Percentiles rank a stretch among this genome's conserved stretches.
Evolutionary conservation across 2,329 filamentous ascomycete species (phyloP).

Genomic region (Apiospora pterosperma): DNA sequence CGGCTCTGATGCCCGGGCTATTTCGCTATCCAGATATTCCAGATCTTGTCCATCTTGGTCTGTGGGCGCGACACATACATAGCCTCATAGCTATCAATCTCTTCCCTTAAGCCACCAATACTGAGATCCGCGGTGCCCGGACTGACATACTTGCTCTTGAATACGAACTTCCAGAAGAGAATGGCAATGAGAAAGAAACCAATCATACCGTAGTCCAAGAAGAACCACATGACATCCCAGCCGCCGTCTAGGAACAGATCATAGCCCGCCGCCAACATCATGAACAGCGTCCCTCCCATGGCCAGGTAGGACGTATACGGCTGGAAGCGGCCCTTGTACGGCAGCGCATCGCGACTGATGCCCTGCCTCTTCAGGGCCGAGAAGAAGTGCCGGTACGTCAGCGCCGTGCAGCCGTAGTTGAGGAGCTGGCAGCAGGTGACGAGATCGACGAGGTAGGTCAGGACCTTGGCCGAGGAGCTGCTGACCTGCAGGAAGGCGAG

Average conservation of each 20-base stretch:
- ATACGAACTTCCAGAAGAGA: conserved; percentile 8
- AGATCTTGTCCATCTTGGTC: neutral
- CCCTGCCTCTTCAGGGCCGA: conserved; percentile 18
- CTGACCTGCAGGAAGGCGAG: conserved; percentile 11
- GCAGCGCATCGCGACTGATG: conserved; percentile 19
- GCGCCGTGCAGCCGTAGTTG: conserved; percentile 9
- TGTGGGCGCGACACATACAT: neutral
- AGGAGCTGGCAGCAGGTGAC: conserved; percentile 11
- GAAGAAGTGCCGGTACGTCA: conserved; percentile 11
- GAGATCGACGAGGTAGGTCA: conserved; percentile 12
- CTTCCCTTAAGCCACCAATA: conserved; percentile 13
- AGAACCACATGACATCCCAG: conserved; percentile 15
- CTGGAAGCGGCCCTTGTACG: conserved; percentile 12
- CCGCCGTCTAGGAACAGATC: conserved; percentile 11
- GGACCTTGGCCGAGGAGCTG: conserved; percentile 9
- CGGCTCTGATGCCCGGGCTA: neutral
- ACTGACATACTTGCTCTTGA: conserved; percentile 9
- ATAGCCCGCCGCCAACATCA: conserved; percentile 11
- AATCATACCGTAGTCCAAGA: conserved; percentile 16
- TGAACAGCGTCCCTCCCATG: conserved; percentile 10
- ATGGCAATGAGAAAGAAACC: conserved; percentile 12
- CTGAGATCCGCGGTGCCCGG: conserved; percentile 13
- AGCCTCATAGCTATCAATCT: conserved; percentile 15
- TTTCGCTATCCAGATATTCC: neutral
- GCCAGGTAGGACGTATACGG: conserved; percentile 10